Evolutionary conservation across 192 early-diverging fungal genomes (phyloP), one percentile per base, ranked within the genome.

Genomic region (Allomyces arbusculus): DNA sequence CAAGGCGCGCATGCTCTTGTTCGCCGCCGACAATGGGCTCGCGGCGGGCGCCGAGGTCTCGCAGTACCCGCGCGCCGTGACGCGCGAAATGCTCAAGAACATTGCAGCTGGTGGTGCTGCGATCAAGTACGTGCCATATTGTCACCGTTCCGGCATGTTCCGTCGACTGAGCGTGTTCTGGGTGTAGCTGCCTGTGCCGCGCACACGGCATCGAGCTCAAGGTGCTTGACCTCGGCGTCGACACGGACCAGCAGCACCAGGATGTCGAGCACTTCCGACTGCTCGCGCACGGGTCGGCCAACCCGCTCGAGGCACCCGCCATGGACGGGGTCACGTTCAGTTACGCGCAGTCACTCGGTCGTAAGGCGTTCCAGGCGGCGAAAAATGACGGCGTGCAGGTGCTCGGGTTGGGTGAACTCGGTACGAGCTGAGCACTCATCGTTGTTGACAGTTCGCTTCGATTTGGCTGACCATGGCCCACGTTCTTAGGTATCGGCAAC

Each of bases 21-120:
- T 72, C 24, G 71, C 71, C 40, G 71, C 69, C 19, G 71, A 72
- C 23, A 69, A 72, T 25, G 71, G 71, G 16, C 23, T 72, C 55
- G 71, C 71, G 10, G 16, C 12, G 16, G 71, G 70, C 6, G 70
- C 66, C 23, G 64, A 45, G 23, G 70, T 72, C 12, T 64, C 62
- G 23, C 68, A 69, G 25, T 72, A 58, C 55, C 71, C 71, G 28
- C 72, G 71, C 61, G 64, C 44, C 16, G 71, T 72, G 12, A 72
- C 71, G 50, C 26, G 64, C 10, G 68, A 72, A 24, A 72, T 72
- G 71, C 64, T 72, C 16, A 40, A 62, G 16, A 72, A 72, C 24
- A 50, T 72, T 6, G n/a, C 23, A 10, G 19, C 23, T 4, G 71
- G 71, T 23, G 71, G 71, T 2, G 71, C 71, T 16, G 71, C 71